phyloP scores from a whole-genome alignment of 2,329 filamentous ascomycete genomes.

The Dothistroma septosporum region DNA sequence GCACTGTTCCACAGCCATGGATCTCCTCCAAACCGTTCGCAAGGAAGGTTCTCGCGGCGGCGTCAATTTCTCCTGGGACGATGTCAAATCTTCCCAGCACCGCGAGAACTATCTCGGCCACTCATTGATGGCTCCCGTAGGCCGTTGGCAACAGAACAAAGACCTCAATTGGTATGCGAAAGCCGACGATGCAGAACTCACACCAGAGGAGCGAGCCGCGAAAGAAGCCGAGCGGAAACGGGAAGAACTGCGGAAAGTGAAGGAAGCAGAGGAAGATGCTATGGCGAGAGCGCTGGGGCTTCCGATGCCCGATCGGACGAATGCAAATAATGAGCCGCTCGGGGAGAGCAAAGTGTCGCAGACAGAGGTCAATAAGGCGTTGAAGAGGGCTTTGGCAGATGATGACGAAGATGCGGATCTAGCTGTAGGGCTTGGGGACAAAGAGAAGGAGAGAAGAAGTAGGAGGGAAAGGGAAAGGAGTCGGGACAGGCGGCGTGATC shows the following conservation, averaged over 20 bases:
- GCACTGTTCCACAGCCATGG: constrained; percentile 56
- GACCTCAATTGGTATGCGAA: constrained; percentile 65
- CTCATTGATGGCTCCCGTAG: constrained; percentile 82
- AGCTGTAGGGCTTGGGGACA: constrained; percentile 29
- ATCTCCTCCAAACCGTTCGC: constrained; percentile 85
- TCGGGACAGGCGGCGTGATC: constrained; percentile 20
- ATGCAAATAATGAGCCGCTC: constrained; percentile 61
- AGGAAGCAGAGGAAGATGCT: constrained; percentile 90
- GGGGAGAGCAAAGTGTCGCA: constrained; percentile 49
- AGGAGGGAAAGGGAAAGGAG: constrained; percentile 26
- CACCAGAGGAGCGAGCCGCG: constrained; percentile 49
- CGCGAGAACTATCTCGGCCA: constrained; percentile 91
- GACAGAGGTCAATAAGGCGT: constrained; percentile 53
- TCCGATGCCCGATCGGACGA: constrained; percentile 63
- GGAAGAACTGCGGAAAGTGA: constrained; percentile 73
- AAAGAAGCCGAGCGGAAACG: constrained; percentile 66
- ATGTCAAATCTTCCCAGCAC: constrained; percentile 79
- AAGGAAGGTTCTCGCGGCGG: constrained; percentile 88
- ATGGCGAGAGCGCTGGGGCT: constrained; percentile 78
- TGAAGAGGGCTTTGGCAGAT: constrained; percentile 45
- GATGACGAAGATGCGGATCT: constrained; percentile 36
- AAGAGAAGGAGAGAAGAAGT: constrained; percentile 18
- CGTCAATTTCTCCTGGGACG: constrained; percentile 94
- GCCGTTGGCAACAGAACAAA: constrained; percentile 81
- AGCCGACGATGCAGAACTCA: constrained; percentile 48